phyloP scores from a whole-genome alignment of 805 yeast species.

The Sugiyamaella americana region DNA sequence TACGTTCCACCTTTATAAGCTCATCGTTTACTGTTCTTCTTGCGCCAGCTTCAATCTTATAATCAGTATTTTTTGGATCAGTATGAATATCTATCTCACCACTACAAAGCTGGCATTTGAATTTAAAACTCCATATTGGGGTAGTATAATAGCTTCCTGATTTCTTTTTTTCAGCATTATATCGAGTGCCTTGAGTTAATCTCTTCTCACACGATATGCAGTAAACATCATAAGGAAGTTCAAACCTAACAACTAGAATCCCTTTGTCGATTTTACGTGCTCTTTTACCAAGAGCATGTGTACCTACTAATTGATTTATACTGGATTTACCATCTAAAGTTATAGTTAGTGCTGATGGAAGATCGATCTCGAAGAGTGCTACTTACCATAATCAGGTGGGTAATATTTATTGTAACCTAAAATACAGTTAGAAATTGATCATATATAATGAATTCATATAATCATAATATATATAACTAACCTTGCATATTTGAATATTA shows the following conservation, averaged over 20 bases:
- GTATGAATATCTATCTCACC: conserved; percentile 26
- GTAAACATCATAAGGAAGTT: conserved; percentile 27
- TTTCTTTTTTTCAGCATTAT: conserved; percentile 30
- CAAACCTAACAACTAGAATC: conserved; percentile 29
- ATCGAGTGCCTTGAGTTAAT: conserved; percentile 29
- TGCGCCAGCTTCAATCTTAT: conserved; percentile 25
- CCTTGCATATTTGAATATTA: not conserved
- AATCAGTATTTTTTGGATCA: conserved; percentile 29
- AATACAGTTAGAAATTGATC: no score
- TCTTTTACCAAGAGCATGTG: conserved; percentile 24
- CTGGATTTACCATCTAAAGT: conserved; percentile 27
- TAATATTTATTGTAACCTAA: conserved; percentile 29
- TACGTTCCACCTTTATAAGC: conserved; percentile 10
- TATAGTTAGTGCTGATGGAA: not conserved
- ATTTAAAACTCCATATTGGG: conserved; percentile 26
- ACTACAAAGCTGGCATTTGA: conserved; percentile 28
- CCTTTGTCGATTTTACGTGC: conserved; percentile 25
- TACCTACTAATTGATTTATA: conserved; percentile 28
- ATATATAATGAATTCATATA: no score
- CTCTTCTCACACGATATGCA: conserved; percentile 25
- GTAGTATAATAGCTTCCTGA: conserved; percentile 28
- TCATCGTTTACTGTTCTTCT: conserved; percentile 8
- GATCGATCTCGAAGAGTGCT: not conserved
- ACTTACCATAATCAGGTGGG: conserved; percentile 32
- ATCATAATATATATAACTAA: no score